These are phyloP conservation scores for Candida verbasci DNA, from an alignment of 805 yeast genomes.

Conservation along the genomic window DNA sequence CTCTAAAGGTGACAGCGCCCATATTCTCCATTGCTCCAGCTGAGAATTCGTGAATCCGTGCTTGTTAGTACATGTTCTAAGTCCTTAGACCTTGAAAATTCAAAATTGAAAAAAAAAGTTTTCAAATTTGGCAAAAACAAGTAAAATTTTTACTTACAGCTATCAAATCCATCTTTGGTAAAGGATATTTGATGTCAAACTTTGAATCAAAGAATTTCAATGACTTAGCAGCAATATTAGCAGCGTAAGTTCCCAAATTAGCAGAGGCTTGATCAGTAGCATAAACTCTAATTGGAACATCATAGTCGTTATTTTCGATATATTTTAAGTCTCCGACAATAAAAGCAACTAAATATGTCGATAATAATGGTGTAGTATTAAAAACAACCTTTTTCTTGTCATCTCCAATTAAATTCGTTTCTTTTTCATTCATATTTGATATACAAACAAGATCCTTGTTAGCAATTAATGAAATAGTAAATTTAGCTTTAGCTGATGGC, in stretches of 20 bases:
- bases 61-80: no score
- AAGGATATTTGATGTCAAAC: conserved; percentile 71
- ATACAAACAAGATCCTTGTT: conserved; percentile 52
- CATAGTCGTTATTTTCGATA: conserved; percentile 61
- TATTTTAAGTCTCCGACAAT: conserved; percentile 76
- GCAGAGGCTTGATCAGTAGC: conserved; percentile 70
- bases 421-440: conserved; percentile 65
- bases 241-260: conserved; percentile 66
- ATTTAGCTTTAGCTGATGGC: conserved; percentile 74
- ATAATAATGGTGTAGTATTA: conserved; percentile 77
- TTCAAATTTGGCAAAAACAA: no score
- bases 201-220: conserved; percentile 67
- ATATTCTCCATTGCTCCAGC: conserved; percentile 92
- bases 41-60: conserved; percentile 76
- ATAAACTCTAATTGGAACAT: conserved; percentile 75
- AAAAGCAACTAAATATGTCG: conserved; percentile 82
- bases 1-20: conserved; percentile 76
- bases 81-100: no score
- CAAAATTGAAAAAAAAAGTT: no score
- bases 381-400: conserved; percentile 52
- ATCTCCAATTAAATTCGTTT: conserved; percentile 38
- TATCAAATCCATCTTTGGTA: conserved; percentile 81
- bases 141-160: no score
- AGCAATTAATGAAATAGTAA: conserved; percentile 59
- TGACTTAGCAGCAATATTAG: conserved; percentile 71